Conservation (phyloP, 441 rosid genomes). For the Adansonia grandidieri region DNA sequence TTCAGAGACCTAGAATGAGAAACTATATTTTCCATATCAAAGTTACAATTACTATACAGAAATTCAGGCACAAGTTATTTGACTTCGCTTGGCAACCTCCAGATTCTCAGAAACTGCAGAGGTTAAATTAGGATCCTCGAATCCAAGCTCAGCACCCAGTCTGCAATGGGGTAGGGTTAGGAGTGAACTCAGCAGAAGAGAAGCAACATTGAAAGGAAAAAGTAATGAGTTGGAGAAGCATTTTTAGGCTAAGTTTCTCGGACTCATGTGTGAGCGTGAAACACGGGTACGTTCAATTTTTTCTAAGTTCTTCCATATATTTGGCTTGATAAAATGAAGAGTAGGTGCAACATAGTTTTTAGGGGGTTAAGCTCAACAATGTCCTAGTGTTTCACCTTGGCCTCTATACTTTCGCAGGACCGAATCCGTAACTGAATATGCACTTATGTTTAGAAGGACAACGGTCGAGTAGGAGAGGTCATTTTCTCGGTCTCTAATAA, state of each 20-base stretch:
- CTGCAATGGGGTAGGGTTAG: slow-evolving; percentile 39
- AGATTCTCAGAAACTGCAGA: slow-evolving; percentile 73
- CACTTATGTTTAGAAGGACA: neutral
- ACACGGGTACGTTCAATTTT: too few relatives aligned
- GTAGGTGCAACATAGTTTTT: too few relatives aligned
- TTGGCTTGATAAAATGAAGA: too few relatives aligned
- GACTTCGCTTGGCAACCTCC: slow-evolving; percentile 64
- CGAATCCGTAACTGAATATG: neutral
- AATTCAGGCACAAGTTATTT: slow-evolving; percentile 62
- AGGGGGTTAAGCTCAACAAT: neutral
- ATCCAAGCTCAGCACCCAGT: slow-evolving; percentile 75
- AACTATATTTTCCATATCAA: slow-evolving; percentile 22
- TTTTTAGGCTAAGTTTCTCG: neutral
- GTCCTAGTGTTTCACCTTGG: neutral
- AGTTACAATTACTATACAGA: slow-evolving; percentile 48
- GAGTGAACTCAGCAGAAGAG: neutral
- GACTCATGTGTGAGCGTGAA: too few relatives aligned
- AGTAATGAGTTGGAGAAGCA: neutral
- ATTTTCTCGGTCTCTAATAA: slow-evolving; percentile 1
- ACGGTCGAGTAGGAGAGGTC: neutral
- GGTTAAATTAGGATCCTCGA: slow-evolving; percentile 89
- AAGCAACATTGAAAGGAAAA: neutral
- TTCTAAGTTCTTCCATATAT: too few relatives aligned
- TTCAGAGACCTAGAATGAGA: slow-evolving; percentile 23
- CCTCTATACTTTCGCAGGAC: neutral